phyloP scores from a whole-genome alignment of 2,329 filamentous ascomycete genomes.

The Sarocladium oryzae region DNA sequence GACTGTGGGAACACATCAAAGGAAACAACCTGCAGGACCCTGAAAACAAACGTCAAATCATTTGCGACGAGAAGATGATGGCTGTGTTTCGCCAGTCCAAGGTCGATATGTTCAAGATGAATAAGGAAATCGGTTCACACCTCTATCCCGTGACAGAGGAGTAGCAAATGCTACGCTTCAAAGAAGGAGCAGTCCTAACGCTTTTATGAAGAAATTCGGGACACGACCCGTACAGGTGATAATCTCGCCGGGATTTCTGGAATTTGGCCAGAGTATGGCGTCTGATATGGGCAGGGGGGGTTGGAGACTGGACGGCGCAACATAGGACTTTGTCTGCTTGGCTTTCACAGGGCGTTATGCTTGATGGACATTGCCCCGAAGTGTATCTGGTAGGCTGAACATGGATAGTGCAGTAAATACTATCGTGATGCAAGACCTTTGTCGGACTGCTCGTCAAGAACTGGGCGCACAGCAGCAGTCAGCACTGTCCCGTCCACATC shows the following conservation, averaged over 20 bases:
- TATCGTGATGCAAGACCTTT: no score
- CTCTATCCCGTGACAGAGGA: conserved; percentile 78
- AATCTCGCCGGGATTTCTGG: not conserved
- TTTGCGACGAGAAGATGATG: conserved; percentile 85
- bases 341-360: not conserved
- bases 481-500: no score
- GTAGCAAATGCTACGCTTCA: conserved; percentile 13
- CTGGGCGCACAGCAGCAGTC: no score
- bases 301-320: not conserved
- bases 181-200: not conserved
- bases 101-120: conserved; percentile 99
- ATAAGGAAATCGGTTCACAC: conserved; percentile 87
- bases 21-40: conserved; percentile 83
- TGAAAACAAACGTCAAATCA: conserved; percentile 82
- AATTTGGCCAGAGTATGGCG: conserved; percentile 25
- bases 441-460: no score
- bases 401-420: not conserved
- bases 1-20: conserved; percentile 94
- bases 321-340: not conserved
- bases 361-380: not conserved
- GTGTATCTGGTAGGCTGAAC: not conserved
- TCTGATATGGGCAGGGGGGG: not conserved
- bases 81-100: conserved; percentile 86
- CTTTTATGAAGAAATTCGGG: not conserved
- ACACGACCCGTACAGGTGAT: not conserved